phyloP scores from a whole-genome alignment of 192 early-diverging fungal species.

The Helicostylum pulchrum region DNA sequence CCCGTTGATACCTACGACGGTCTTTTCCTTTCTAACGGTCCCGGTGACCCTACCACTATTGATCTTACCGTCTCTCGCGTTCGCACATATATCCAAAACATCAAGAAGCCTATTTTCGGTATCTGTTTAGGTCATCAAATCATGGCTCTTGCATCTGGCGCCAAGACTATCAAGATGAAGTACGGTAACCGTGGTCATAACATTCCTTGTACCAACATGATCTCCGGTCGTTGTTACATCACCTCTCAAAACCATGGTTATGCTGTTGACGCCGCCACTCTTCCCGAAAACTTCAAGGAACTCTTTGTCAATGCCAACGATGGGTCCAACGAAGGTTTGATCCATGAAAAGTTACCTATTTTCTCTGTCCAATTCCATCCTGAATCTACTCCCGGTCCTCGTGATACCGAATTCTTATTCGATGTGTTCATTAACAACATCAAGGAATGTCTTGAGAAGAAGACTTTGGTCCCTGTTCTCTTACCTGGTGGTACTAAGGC shows the following conservation, averaged over 20 bases:
- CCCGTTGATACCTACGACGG: conserved; percentile 72
- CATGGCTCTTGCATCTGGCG: conserved; percentile 90
- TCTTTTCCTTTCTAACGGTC: conserved; percentile 92
- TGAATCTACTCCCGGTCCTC: conserved; percentile 92
- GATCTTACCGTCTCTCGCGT: conserved; percentile 76
- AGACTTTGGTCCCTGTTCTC: conserved; percentile 72
- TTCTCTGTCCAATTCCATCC: conserved; percentile 99
- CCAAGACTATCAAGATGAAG: conserved; percentile 93
- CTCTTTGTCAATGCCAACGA: conserved; percentile 99
- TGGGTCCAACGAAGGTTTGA: conserved; percentile 97
- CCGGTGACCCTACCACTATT: conserved; percentile 91
- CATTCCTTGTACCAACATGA: conserved; percentile 96
- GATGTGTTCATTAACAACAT: conserved; percentile 88
- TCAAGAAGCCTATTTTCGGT: conserved; percentile 93
- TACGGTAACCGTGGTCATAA: conserved; percentile 99
- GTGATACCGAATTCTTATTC: conserved; percentile 96
- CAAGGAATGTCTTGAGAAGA: conserved; percentile 64
- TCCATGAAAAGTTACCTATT: conserved; percentile 87
- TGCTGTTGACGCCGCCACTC: conserved; percentile 82
- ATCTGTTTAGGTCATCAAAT: conserved; percentile 99
- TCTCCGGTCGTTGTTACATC: conserved; percentile 96
- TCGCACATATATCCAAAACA: conserved; percentile 57
- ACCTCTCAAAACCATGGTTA: conserved; percentile 99
- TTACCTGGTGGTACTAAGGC: conserved; percentile 60
- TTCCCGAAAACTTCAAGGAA: conserved; percentile 75